Evolutionary conservation across 805 yeast species (phyloP), one percentile per base, ranked within the genome.

Genomic region (Komagataella kurtzmanii): DNA sequence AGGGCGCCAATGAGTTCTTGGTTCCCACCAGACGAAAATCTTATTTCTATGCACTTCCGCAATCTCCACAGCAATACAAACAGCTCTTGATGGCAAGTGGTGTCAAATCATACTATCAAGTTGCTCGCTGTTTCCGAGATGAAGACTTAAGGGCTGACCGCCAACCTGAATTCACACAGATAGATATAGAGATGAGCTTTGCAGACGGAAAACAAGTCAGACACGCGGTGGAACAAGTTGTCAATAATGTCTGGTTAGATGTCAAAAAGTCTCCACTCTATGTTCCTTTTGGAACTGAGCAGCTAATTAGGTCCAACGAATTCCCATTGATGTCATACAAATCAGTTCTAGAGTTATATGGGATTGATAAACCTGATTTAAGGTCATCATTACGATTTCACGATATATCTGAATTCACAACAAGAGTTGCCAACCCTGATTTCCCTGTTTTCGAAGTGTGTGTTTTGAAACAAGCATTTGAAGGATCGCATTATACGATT

Each of bases 41-140:
- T 2, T 61, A 66, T 17, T 85, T 86, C 65, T 93, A 91, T 64
- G 97, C 99, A 0, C 71, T 93, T 24, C 97, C 98, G 0, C 99
- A 93, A 65, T 88, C 97, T 14, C 99, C 99, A 0, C 99, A 93
- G 63, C 99, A 93, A 63, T 93, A 91, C 63, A 93, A 93, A 62
- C 99, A 93, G 66, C 71, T 93, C 45, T 70, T 93, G 40, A 93
- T 93, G 89, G 95, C 97, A 1, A 83, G 96, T 45, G 99, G 99
- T 1, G 79, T 93, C 45, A 75, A 84, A 50, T 74, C 79, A 49
- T 93, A 93, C 65, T 93, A 79, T 65, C 99, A 93, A 67, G 71
- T 93, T 45, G 98, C 99, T 3, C 82, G 79, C 60, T 93, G 99
- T 64, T 93, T 93, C 64, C 75, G 99, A 57, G 99, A 93, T 64